A percentile compares a stretch with the other conserved stretches of the same genome.
Evolutionary conservation across 257 asterid species (phyloP).

Genomic region (Nemophila menziesii): DNA sequence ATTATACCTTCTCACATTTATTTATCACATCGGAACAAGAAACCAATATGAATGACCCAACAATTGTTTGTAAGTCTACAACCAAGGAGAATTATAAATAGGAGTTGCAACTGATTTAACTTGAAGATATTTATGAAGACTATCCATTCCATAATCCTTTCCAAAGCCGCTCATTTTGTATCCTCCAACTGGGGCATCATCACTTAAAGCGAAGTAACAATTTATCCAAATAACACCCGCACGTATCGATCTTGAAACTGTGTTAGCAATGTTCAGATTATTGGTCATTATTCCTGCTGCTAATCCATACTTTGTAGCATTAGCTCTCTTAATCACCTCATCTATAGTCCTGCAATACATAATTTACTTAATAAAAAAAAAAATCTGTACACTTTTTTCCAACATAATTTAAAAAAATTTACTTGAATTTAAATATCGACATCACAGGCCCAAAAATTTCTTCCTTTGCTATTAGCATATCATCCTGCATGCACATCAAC

Average conservation of each 20-base stretch:
- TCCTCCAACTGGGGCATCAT: constrained; percentile 57
- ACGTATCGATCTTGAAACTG: constrained; percentile 60
- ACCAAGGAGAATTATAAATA: constrained; percentile 73
- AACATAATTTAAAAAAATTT: constrained; percentile 12
- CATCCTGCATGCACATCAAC: constrained; percentile 19
- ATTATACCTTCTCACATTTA: too few relatives aligned
- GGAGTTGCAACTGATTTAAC: constrained; percentile 68
- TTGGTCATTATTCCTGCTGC: constrained; percentile 86
- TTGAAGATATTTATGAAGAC: constrained; percentile 46
- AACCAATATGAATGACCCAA: too few relatives aligned
- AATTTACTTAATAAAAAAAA: too few relatives aligned
- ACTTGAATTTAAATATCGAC: constrained; percentile 35
- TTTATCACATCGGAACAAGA: too few relatives aligned
- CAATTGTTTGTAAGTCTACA: constrained; percentile 14
- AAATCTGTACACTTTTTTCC: too few relatives aligned
- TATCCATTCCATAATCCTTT: constrained; percentile 56
- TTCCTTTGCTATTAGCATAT: constrained; percentile 31
- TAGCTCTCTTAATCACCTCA: constrained; percentile 74
- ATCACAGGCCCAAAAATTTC: constrained; percentile 43
- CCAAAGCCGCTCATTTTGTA: constrained; percentile 88
- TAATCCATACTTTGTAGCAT: constrained; percentile 53
- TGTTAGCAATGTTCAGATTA: constrained; percentile 64
- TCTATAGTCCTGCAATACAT: constrained; percentile 40
- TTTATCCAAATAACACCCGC: constrained; percentile 82
- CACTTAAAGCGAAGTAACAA: constrained; percentile 55